phyloP scores from a whole-genome alignment of 768 basidiomycete species.

The Lactarius hatsudake region DNA sequence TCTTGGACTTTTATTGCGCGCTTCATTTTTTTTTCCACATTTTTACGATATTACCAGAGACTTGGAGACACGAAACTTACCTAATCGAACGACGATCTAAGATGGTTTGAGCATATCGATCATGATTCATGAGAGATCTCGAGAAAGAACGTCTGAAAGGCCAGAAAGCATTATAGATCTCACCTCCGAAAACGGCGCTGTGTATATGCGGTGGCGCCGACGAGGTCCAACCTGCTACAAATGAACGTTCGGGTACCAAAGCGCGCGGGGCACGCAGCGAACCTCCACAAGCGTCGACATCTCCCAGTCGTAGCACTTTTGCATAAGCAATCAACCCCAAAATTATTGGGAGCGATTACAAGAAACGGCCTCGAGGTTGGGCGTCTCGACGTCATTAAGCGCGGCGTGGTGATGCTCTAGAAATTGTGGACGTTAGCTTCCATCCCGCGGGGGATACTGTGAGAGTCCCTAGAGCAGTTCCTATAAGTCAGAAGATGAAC shows the following conservation, averaged over 20 bases:
- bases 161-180: too few species aligned
- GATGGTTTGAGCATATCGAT: background rate
- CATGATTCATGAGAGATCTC: background rate
- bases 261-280: too few species aligned
- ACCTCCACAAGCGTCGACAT: too few species aligned
- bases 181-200: background rate
- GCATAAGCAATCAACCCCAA: too few species aligned
- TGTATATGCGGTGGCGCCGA: background rate
- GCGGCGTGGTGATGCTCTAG: background rate
- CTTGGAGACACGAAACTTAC: background rate
- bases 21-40: background rate
- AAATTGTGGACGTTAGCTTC: background rate
- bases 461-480: background rate
- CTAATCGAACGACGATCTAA: background rate
- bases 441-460: background rate
- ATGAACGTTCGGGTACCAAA: too few species aligned
- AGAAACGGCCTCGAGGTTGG: background rate
- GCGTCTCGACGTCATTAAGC: too few species aligned
- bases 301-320: too few species aligned
- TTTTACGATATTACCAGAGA: background rate
- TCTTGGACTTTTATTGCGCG: conserved; percentile 16
- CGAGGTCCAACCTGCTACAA: too few species aligned
- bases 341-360: too few species aligned
- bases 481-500: background rate
- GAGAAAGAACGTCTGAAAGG: background rate